Conservation (phyloP, 371 early-diverging fungal species). For the Lichtheimia corymbifera region DNA sequence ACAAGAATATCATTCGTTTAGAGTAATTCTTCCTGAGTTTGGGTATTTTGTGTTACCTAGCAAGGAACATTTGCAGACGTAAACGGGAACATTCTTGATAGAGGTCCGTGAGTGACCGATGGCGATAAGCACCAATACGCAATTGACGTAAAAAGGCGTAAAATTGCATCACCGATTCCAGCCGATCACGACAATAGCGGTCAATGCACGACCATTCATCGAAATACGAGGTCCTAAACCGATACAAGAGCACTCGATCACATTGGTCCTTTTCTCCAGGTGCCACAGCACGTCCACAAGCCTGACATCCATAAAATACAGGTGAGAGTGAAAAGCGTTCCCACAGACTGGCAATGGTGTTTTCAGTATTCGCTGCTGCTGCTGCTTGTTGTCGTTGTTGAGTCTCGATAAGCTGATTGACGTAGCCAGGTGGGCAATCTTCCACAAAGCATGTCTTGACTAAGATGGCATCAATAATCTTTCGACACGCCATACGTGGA, state of each 20-base stretch:
- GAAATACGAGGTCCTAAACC: constrained; percentile 69
- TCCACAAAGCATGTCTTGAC: constrained; percentile 79
- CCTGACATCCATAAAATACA: constrained; percentile 38
- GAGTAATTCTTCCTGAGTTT: constrained; percentile 1
- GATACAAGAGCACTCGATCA: constrained; percentile 62
- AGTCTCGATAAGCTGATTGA: constrained; percentile 22
- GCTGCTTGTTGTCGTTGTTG: constrained; percentile 11
- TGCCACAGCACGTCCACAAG: constrained; percentile 38
- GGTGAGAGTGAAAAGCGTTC: constrained; percentile 49
- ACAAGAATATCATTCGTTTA: not conserved
- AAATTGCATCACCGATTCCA: constrained; percentile 77
- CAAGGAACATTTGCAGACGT: constrained; percentile 66
- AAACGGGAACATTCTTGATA: constrained; percentile 66
- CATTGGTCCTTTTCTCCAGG: constrained; percentile 17
- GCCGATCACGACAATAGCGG: constrained; percentile 73
- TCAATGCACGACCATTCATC: constrained; percentile 81
- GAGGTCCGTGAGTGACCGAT: constrained; percentile 64
- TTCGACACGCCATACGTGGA: constrained; percentile 75
- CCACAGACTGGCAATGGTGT: constrained; percentile 44
- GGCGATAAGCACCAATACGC: constrained; percentile 68
- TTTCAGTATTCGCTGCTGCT: constrained; percentile 19
- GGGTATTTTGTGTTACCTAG: constrained; percentile 23
- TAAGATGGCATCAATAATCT: constrained; percentile 81
- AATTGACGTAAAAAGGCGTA: constrained; percentile 77
- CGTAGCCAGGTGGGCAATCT: constrained; percentile 46